Evolutionary conservation across 129 eudicot species (phyloP).

Genomic region (Tagetes patula): DNA sequence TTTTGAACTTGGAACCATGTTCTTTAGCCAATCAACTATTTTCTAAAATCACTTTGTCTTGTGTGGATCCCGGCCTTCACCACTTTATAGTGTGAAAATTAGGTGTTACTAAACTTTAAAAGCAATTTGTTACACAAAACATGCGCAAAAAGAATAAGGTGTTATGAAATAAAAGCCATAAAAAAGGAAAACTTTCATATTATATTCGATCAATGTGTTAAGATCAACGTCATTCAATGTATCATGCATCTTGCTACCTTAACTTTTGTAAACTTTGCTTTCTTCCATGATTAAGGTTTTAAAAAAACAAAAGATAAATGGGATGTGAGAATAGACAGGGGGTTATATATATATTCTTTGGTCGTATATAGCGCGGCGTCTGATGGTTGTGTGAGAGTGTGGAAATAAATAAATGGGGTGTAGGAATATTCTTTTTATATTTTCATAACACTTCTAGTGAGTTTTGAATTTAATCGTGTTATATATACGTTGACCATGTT

Average conservation of each 20-base stretch:
- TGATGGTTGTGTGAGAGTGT: too few relatives aligned
- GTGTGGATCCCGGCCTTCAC: slow-evolving; percentile 19
- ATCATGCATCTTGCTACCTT: slow-evolving; percentile 20
- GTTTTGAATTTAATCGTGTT: too few relatives aligned
- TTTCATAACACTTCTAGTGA: too few relatives aligned
- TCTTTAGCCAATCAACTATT: slow-evolving; percentile 23
- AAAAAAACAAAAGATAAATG: neutral
- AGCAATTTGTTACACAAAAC: slow-evolving; percentile 25
- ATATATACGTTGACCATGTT: too few relatives aligned
- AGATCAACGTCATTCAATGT: slow-evolving; percentile 23
- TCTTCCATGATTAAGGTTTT: slow-evolving; percentile 23
- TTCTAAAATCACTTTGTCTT: slow-evolving; percentile 14
- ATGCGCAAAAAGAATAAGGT: slow-evolving; percentile 23
- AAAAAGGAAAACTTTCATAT: neutral
- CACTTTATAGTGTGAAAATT: slow-evolving; percentile 25
- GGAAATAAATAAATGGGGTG: too few relatives aligned
- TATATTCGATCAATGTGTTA: slow-evolving; percentile 17
- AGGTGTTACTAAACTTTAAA: slow-evolving; percentile 15
- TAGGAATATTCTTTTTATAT: too few relatives aligned
- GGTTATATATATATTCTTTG: too few relatives aligned
- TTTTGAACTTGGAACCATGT: slow-evolving; percentile 28
- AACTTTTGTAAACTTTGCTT: slow-evolving; percentile 12
- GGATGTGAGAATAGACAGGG: too few relatives aligned
- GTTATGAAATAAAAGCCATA: slow-evolving; percentile 11
- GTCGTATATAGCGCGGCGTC: too few relatives aligned